Evolutionary conservation across 768 basidiomycete species (phyloP).

Genomic region (Lactifluus pinguis): DNA sequence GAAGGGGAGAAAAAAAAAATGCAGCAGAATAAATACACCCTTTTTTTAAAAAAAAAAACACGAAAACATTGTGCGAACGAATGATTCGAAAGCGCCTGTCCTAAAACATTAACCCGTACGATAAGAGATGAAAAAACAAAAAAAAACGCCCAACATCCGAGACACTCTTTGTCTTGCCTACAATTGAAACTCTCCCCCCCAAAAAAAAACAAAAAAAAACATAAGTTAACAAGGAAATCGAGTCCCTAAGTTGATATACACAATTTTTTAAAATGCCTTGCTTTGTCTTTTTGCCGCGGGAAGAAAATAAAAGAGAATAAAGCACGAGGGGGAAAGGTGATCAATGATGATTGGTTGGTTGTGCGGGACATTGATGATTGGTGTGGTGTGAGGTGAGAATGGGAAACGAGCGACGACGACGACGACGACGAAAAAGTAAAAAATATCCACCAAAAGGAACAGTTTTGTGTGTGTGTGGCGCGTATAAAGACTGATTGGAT

Average conservation of each 20-base stretch:
- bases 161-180: not conserved
- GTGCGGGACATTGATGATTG: too few relatives aligned
- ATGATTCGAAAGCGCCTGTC: too few relatives aligned
- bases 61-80: not conserved
- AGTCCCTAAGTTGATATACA: not conserved
- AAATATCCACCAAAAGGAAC: not conserved
- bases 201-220: not conserved
- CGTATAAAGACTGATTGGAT: constrained; percentile 11
- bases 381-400: too few relatives aligned
- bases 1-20: not conserved
- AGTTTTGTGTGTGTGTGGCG: not conserved
- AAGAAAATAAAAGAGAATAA: not conserved
- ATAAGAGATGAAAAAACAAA: not conserved
- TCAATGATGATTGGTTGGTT: too few relatives aligned
- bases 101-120: too few relatives aligned
- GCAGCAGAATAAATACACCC: constrained; percentile 15
- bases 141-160: too few relatives aligned
- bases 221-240: constrained; percentile 10
- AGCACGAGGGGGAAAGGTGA: not conserved
- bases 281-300: not conserved
- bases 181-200: too few relatives aligned
- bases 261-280: not conserved
- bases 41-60: not conserved
- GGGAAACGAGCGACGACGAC: not conserved
- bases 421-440: not conserved